Base-by-base conservation (phyloP, 2,329 filamentous ascomycete species). In the Sporothrix sp. region DNA sequence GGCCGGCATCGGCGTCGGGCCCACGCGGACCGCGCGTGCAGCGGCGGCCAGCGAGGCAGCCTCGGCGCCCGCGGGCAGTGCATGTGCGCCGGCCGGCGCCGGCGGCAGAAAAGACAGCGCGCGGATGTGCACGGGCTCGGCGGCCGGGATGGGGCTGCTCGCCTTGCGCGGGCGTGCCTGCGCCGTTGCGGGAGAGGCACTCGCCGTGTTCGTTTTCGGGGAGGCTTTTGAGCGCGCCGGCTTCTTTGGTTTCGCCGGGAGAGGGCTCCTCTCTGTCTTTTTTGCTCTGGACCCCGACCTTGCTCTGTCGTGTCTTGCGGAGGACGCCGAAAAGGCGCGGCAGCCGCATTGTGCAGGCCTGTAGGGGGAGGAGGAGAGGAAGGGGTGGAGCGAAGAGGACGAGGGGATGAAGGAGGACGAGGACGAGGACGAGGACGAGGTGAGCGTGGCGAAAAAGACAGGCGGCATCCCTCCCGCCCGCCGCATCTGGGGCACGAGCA, bases 31-130 rank as follows among this genome's bases (percentile, higher is more conserved):
- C 14, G 37, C 48, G 3, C 10, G 27, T 20, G 43, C 25, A 2
- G 37, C 37, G 21, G 13, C 44, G 1, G 36, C 20, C 21, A 21
- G 21, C 25, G 25, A 5, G 10, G 25, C 25, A 28, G 25, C 25
- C 25, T 28, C 25, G 10, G 25, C 25, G 6, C 5, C 25, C 25
- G 25, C 25, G n/a, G n/a, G n/a, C n/a, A n/a, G n/a, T n/a, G n/a
- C n/a, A n/a, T n/a, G n/a, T n/a, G n/a, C n/a, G n/a, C n/a, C n/a
- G n/a, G n/a, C n/a, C n/a, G n/a, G n/a, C n/a, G n/a, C n/a, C n/a
- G 54, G 51, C 1, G 64, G 63, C 43, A 62, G 56, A 58, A 56
- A 65, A 37, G 63, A 60, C 43, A 65, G 52, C 16, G 56, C 45
- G 7, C 57, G 57, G 11, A 54, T 50, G 28, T 49, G 35, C 27